A percentile compares a stretch with the other conserved stretches of the same genome.
Evolutionary conservation across 129 eudicot genomes (phyloP).

Genomic region (Solidago caesia): DNA sequence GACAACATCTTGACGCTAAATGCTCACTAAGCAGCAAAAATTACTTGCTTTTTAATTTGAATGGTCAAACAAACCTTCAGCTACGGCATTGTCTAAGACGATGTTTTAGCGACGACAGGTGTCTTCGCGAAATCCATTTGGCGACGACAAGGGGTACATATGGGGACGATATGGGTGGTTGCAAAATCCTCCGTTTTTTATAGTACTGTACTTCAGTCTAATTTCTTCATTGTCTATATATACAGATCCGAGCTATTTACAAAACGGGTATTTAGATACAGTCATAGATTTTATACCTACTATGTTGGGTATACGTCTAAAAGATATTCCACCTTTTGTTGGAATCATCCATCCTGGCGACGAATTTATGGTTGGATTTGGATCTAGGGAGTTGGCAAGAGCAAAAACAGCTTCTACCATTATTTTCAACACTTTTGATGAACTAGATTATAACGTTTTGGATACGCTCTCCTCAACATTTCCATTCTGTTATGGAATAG

Average conservation of each 20-base stretch:
- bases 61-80: too few relatives aligned
- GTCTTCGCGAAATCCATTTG: too few relatives aligned
- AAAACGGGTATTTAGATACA: conserved; percentile 36
- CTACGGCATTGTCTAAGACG: too few relatives aligned
- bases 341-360: conserved; percentile 33
- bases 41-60: too few relatives aligned
- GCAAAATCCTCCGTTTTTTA: too few relatives aligned
- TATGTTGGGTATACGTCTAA: conserved; percentile 36
- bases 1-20: too few relatives aligned
- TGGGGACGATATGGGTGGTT: too few relatives aligned
- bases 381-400: conserved; percentile 1
- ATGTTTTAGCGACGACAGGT: too few relatives aligned
- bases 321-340: conserved; percentile 33
- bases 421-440: conserved; percentile 29
- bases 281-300: conserved; percentile 26
- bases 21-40: too few relatives aligned
- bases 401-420: conserved; percentile 23
- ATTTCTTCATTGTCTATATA: not conserved
- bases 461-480: conserved; percentile 1
- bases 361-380: conserved; percentile 28
- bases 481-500: conserved; percentile 29
- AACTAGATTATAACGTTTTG: conserved; percentile 23
- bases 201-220: too few relatives aligned
- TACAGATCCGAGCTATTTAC: conserved; percentile 41
- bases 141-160: too few relatives aligned